A percentile compares a stretch with the other conserved stretches of the same genome.
Conservation (phyloP, 2,329 filamentous ascomycete genomes). For the Aspergillus alliaceus region DNA sequence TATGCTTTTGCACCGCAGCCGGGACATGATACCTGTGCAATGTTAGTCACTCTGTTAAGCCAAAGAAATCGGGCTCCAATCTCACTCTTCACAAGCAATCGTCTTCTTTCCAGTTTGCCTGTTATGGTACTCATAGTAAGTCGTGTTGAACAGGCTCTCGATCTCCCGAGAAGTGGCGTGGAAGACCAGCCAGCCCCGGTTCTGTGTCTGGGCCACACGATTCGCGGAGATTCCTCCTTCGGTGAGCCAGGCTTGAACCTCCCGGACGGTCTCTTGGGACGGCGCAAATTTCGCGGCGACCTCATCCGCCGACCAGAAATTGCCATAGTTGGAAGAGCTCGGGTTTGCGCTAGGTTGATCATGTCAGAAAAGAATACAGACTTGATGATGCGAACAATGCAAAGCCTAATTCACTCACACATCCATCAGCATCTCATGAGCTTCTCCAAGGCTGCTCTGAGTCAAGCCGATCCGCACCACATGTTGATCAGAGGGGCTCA, state of each 20-base stretch:
- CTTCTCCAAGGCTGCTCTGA: constrained; percentile 29
- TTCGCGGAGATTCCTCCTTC: constrained; percentile 22
- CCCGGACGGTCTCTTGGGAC: constrained; percentile 25
- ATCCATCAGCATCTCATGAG: constrained; percentile 32
- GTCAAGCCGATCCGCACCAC: constrained; percentile 26
- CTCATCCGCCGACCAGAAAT: constrained; percentile 32
- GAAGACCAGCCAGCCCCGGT: constrained; percentile 44
- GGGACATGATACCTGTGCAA: neutral
- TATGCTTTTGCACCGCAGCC: neutral
- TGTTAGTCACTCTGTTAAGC: neutral
- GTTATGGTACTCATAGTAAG: constrained; percentile 42
- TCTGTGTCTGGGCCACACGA: constrained; percentile 29
- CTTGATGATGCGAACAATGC: neutral
- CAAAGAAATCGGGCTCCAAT: neutral
- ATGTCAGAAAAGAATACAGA: fast-evolving
- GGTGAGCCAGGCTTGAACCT: constrained; percentile 31
- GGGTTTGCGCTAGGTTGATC: constrained; percentile 31
- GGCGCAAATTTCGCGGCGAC: constrained; percentile 39
- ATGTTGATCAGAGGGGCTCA: neutral
- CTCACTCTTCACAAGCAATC: constrained; percentile 44
- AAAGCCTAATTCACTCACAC: constrained; percentile 27
- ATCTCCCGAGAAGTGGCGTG: constrained; percentile 37
- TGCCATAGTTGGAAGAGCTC: constrained; percentile 36
- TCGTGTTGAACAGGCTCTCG: constrained; percentile 38
- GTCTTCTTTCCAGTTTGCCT: constrained; percentile 29